Evolutionary conservation across 2,329 filamentous ascomycete species (phyloP).

Genomic region (Fonsecaea erecta): DNA sequence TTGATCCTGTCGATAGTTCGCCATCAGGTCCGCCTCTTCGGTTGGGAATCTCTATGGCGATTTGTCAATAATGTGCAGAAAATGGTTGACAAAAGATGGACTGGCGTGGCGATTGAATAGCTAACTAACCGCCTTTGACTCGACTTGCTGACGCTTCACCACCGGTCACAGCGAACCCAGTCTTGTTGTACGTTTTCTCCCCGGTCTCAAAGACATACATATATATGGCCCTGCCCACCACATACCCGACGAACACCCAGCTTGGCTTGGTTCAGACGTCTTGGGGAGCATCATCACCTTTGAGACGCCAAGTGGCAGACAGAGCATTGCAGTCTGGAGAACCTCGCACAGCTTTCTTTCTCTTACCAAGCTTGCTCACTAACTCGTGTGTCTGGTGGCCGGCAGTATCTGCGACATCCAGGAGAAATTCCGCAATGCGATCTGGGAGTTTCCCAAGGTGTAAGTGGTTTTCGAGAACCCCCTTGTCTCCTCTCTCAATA

Average conservation of each 20-base stretch:
- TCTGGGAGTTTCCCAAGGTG: slow-evolving; percentile 85
- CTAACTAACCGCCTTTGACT: not conserved
- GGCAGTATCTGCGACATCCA: slow-evolving; percentile 80
- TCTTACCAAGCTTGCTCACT: not conserved
- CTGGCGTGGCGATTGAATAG: not conserved
- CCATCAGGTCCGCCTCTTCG: too few species aligned
- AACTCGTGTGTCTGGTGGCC: not conserved
- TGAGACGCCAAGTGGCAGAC: too few species aligned
- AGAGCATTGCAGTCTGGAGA: too few species aligned
- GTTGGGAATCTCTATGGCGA: too few species aligned
- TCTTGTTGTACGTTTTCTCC: slow-evolving; percentile 48
- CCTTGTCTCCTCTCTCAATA: not conserved
- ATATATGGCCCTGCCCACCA: too few species aligned
- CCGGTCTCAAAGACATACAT: not conserved
- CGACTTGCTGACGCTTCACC: not conserved
- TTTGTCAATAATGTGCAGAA: too few species aligned
- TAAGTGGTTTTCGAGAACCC: slow-evolving; percentile 49
- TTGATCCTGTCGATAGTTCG: too few species aligned
- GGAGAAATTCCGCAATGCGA: slow-evolving; percentile 84
- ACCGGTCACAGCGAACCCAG: slow-evolving; percentile 48
- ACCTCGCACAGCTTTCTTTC: not conserved
- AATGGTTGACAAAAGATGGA: not conserved
- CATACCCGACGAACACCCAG: too few species aligned
- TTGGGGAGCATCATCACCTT: too few species aligned
- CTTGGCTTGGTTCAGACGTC: too few species aligned